Evolutionary conservation across 768 basidiomycete genomes (phyloP), one percentile per base, ranked within the genome.

Genomic region (Pisolithus tinctorius): DNA sequence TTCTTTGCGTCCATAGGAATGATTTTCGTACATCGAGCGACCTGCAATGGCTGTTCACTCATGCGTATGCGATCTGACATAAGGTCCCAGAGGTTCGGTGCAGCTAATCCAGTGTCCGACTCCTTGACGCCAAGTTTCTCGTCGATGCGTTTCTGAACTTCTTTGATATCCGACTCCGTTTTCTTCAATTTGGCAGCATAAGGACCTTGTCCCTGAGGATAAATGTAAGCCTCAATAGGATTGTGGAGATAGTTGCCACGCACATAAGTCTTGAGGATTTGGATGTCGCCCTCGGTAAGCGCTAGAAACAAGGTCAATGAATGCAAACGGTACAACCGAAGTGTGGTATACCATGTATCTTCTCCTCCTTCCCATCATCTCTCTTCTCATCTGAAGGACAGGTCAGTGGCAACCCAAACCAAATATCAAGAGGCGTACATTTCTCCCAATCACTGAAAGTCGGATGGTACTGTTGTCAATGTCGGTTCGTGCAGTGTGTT

Each of bases 121-220:
- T 99, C 96, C 79, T 97, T 96, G 54, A 98, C 93, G 55, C 93
- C 96, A 55, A 99, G 88, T 67, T 92, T 93, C 76, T 98, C 95
- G 60, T 98, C 95, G 51, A 99, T 94, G 36, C 93, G 84, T 66
- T 94, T 93, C 74, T 95, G 95, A 37, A 96, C 86, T 44, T 95
- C 92, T 62, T 93, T 93, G 58, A 98, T 91, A 64, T 98, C 96
- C 47, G 76, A 71, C 60, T 98, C 95, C 4, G 85, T 87, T 66
- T 85, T 82, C 76, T 93, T 96, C 45, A 98, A 75, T 56, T 85
- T 82, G 29, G 77, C 72, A 0, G 93, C 93, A 65, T 99, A 99
- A 50, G 96, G 94, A 51, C 96, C 96, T 88, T 97, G 95, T 49
- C 96, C 95, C 93, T 98, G 65, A 23, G 16, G 13, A 55, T 42